phyloP scores from a whole-genome alignment of 176 grass and related monocot genomes.

The Musa acuminata region DNA sequence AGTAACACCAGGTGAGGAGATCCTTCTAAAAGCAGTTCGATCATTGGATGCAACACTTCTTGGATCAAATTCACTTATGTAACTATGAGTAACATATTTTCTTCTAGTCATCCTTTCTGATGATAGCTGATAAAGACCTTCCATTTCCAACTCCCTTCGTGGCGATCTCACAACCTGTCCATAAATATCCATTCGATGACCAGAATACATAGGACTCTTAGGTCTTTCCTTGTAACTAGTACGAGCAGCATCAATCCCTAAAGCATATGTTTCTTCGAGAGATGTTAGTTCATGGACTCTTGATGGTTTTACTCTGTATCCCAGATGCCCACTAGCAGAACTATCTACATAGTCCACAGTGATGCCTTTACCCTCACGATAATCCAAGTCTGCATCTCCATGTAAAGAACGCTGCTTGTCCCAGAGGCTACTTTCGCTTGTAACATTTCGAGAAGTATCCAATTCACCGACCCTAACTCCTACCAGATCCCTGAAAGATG shows the following conservation, averaged over 20 bases:
- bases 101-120: constrained; percentile 18
- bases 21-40: constrained; percentile 56
- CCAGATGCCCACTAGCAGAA: constrained; percentile 25
- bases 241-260: constrained; percentile 31
- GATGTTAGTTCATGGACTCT: constrained; percentile 19
- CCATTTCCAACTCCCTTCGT: constrained; percentile 13
- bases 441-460: constrained; percentile 25
- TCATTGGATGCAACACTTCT: constrained; percentile 22
- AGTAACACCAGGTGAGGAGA: constrained; percentile 28
- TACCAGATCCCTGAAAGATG: constrained; percentile 27
- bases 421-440: constrained; percentile 23
- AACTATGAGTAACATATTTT: constrained; percentile 15
- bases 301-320: constrained; percentile 4
- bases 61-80: constrained; percentile 33
- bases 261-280: constrained; percentile 25
- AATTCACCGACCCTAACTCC: constrained; percentile 30
- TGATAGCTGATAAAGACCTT: constrained; percentile 33
- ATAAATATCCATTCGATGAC: constrained; percentile 27
- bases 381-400: constrained; percentile 8
- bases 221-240: constrained; percentile 38
- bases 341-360: constrained; percentile 21
- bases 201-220: constrained; percentile 27
- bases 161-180: constrained; percentile 19
- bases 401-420: constrained; percentile 24
- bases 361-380: constrained; percentile 23